Percentiles rank a stretch among this genome's conserved stretches.
phyloP scores from a whole-genome alignment of 768 basidiomycete genomes.

The Gelatoporia subvermispora region DNA sequence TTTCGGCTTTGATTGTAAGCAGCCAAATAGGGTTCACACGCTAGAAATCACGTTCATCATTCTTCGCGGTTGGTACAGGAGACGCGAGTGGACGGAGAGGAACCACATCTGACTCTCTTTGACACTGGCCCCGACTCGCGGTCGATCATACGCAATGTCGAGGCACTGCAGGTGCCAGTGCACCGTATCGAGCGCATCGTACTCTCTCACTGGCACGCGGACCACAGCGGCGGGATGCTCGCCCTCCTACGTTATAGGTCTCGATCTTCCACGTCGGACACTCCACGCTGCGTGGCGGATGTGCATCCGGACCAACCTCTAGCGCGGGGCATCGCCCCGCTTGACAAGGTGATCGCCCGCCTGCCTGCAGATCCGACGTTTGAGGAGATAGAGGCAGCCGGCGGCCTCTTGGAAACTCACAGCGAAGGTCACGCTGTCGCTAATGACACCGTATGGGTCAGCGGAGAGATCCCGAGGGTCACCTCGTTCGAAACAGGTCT shows the following conservation, averaged over 20 bases:
- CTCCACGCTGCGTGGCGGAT: constrained; percentile 49
- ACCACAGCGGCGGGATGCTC: constrained; percentile 48
- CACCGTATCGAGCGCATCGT: constrained; percentile 56
- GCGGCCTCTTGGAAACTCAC: constrained; percentile 54
- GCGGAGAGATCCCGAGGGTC: constrained; percentile 73
- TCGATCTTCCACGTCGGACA: constrained; percentile 5
- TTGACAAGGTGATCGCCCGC: constrained; percentile 48
- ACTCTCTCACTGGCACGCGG: constrained; percentile 71
- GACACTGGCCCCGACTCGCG: constrained; percentile 80
- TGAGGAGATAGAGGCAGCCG: constrained; percentile 49
- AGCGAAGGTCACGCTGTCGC: constrained; percentile 62
- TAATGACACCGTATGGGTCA: constrained; percentile 63
- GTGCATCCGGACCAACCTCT: constrained; percentile 74
- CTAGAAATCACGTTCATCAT: no score
- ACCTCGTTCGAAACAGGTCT: constrained; percentile 68
- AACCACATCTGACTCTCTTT: constrained; percentile 59
- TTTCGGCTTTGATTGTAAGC: constrained; percentile 75
- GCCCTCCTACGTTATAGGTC: constrained; percentile 51
- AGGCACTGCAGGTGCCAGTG: constrained; percentile 51
- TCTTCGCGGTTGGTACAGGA: constrained; percentile 33
- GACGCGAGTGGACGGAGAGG: constrained; percentile 45
- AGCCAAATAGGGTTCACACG: no score
- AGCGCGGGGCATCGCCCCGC: constrained; percentile 70
- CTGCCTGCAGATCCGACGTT: constrained; percentile 72
- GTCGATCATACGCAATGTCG: constrained; percentile 69